Base-by-base conservation (phyloP, 1,284 basidiomycete genomes). In the Pseudozyma hubeiensis region DNA sequence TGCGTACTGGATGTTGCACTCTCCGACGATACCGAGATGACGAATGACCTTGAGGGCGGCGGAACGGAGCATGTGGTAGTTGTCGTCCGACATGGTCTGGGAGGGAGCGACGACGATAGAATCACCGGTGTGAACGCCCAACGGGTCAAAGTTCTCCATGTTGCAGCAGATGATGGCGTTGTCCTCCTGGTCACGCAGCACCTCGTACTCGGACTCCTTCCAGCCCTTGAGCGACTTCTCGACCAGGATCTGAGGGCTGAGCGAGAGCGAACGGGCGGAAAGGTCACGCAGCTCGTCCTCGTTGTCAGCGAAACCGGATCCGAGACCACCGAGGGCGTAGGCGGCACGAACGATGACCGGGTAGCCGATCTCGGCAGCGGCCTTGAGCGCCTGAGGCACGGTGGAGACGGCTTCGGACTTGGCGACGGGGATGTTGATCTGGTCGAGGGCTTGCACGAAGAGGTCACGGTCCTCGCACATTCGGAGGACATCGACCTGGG, bases 181-280 rank as follows among this genome's bases (percentile, higher is more conserved):
- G 80, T 99, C 94, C 55, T 93, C 93, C 78, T 90, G 94, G 85
- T 99, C 97, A 71, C 97, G 92, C 79, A 99, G 95, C 60, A 99
- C 97, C 86, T 99, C 97, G 83, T 99, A 99, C 86, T 99, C 97
- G 78, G 97, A 89, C 87, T 99, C 97, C 85, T 99, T 99, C 97
- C 97, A 99, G 48, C 97, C 97, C 86, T 98, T 98, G 90, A 99
- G 92, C 81, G 92, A 94, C 78, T 94, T 93, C 86, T 99, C 97
- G 78, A 99, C 95, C 60, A 99, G 89, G 50, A 99, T 93, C 86
- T 99, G 97, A 50, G 97, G 97, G 79, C 91, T 93, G 39, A 98
- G 88, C 84, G 90, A 91, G 66, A 99, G 89, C 83, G 91, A 91
- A 86, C 92, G 95, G 40, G 97, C 95, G 55, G 93, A 90, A 24